A percentile compares a stretch with the other conserved stretches of the same genome.
These are phyloP conservation scores for Huntiella decipiens DNA, from an alignment of 2,329 filamentous ascomycete genomes.

Conservation along the genomic window DNA sequence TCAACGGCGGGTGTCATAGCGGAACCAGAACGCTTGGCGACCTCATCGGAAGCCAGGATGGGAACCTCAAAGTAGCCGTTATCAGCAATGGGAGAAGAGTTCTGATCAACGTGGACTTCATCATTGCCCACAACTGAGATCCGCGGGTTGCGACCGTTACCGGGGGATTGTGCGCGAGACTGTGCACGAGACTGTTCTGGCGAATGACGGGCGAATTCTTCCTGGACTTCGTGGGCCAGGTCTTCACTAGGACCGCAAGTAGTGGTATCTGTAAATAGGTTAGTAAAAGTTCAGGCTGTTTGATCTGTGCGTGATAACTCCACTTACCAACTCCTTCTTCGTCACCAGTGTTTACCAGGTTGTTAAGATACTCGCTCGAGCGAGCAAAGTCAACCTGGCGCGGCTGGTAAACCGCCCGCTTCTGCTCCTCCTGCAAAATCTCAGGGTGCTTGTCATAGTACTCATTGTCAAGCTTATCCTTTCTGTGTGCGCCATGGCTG, in stretches of 20 bases:
- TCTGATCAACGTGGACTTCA: constrained; percentile 61
- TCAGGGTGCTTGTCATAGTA: constrained; percentile 92
- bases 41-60: constrained; percentile 77
- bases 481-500: constrained; percentile 58
- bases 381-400: constrained; percentile 53
- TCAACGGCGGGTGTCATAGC: constrained; percentile 68
- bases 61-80: constrained; percentile 37
- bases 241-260: constrained; percentile 62
- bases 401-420: constrained; percentile 36
- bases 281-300: constrained; percentile 11
- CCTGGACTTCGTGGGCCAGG: constrained; percentile 69
- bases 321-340: constrained; percentile 9
- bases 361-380: constrained; percentile 79
- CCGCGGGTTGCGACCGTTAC: constrained; percentile 12
- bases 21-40: constrained; percentile 48
- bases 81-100: constrained; percentile 16
- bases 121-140: constrained; percentile 27
- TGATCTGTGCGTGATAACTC: background rate
- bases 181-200: constrained; percentile 52
- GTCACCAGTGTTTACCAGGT: constrained; percentile 51
- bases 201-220: constrained; percentile 49
- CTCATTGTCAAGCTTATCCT: constrained; percentile 71
- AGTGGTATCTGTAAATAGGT: background rate
- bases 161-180: constrained; percentile 17
- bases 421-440: constrained; percentile 52